These are phyloP conservation scores for Cadophora sp. DNA, from an alignment of 2,329 filamentous ascomycete genomes.

Conservation along the genomic window DNA sequence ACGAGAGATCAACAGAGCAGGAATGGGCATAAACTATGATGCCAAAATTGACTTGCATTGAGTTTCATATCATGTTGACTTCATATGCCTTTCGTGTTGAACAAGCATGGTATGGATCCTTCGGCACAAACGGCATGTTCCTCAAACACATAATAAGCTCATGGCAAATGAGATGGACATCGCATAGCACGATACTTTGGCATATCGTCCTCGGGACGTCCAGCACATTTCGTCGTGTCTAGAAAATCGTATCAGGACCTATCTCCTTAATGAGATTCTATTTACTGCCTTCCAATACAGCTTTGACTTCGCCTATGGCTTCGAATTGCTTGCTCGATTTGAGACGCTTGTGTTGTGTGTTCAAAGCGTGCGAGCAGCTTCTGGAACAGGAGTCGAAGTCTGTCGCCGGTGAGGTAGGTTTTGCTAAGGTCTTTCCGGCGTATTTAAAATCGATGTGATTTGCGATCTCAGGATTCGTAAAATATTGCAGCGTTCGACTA, in stretches of 20 bases:
- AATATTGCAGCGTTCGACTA: not conserved
- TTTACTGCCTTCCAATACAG: not conserved
- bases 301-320: constrained; percentile 11
- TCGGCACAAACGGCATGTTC: too few relatives aligned
- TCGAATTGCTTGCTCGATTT: constrained; percentile 22
- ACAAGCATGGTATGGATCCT: too few relatives aligned
- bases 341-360: constrained; percentile 22
- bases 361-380: constrained; percentile 27
- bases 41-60: too few relatives aligned
- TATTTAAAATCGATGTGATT: constrained; percentile 17
- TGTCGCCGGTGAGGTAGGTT: constrained; percentile 13
- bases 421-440: not conserved
- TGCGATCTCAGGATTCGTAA: constrained; percentile 3
- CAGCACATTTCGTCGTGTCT: constrained; percentile 28
- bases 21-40: not conserved
- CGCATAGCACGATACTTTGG: constrained; percentile 30
- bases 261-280: not conserved
- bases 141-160: too few relatives aligned
- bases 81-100: too few relatives aligned
- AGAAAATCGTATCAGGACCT: constrained; percentile 23
- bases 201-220: constrained; percentile 30
- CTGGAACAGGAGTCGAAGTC: constrained; percentile 27
- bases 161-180: constrained; percentile 15
- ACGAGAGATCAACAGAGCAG: not conserved
- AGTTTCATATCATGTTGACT: too few relatives aligned